A percentile compares a stretch with the other conserved stretches of the same genome.
Conservation (phyloP, 108 stramenopile genomes). For the Nannochloropsis salina region DNA sequence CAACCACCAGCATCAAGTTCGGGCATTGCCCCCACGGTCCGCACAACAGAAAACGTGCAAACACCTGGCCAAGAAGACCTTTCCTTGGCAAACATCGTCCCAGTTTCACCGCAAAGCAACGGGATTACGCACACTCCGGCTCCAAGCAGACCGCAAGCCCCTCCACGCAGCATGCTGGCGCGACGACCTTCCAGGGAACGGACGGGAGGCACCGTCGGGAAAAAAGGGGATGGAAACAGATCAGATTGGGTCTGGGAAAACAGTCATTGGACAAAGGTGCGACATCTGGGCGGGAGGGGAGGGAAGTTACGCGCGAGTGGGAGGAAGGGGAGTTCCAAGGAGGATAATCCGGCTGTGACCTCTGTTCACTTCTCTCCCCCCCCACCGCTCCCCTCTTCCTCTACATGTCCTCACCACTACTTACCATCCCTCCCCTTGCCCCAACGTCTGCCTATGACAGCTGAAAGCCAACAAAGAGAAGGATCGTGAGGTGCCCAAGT, state of each 20-base stretch:
- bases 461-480: background rate
- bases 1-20: background rate
- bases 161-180: background rate
- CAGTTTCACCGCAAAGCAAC: no score
- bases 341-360: no score
- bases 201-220: background rate
- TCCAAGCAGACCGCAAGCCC: background rate
- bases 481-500: background rate
- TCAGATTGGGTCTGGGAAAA: background rate
- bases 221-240: background rate
- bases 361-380: no score
- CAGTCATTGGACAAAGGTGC: constrained; percentile 1
- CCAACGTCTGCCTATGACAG: background rate
- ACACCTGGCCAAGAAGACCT: no score
- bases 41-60: no score
- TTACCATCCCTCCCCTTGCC: background rate
- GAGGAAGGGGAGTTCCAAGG: no score
- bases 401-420: background rate
- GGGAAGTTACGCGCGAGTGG: no score
- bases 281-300: background rate
- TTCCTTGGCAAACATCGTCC: no score
- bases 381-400: no score
- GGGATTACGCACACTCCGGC: no score
- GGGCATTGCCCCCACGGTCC: no score
- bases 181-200: background rate